A percentile compares a stretch with the other conserved stretches of the same genome.
Evolutionary conservation across 306 rosid species (phyloP).

Genomic region (Fragaria ananassa): DNA sequence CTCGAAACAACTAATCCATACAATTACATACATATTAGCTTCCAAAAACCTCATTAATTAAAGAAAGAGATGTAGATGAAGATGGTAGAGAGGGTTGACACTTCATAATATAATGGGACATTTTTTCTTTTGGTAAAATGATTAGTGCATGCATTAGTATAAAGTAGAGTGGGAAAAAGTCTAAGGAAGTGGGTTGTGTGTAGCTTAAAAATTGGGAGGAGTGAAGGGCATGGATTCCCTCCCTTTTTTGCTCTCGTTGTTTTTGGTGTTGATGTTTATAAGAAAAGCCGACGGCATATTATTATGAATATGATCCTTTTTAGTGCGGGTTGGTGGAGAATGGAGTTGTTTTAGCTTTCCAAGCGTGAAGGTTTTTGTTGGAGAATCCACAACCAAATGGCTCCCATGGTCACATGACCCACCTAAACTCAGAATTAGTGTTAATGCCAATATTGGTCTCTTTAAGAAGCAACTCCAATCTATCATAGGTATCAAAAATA

Average conservation of each 20-base stretch:
- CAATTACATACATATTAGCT: background rate
- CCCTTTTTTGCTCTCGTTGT: conserved; percentile 26
- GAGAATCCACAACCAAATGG: conserved; percentile 96
- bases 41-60: conserved; percentile 7
- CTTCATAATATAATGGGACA: conserved; percentile 28
- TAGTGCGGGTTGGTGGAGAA: conserved; percentile 51
- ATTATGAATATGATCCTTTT: conserved; percentile 22
- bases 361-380: conserved; percentile 85
- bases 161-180: conserved; percentile 48
- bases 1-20: conserved; percentile 19
- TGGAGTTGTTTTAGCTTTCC: conserved; percentile 49
- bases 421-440: conserved; percentile 43
- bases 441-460: conserved; percentile 20
- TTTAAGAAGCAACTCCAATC: background rate
- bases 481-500: background rate
- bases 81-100: conserved; percentile 28
- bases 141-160: conserved; percentile 27
- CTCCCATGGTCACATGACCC: conserved; percentile 76
- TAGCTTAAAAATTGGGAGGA: conserved; percentile 27
- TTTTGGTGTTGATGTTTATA: conserved; percentile 12
- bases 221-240: conserved; percentile 42
- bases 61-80: conserved; percentile 9
- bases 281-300: conserved; percentile 24
- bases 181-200: conserved; percentile 53
- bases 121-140: conserved; percentile 16